Evolutionary conservation across 2,329 filamentous ascomycete genomes (phyloP).

Genomic region (Teratosphaeria viscida): DNA sequence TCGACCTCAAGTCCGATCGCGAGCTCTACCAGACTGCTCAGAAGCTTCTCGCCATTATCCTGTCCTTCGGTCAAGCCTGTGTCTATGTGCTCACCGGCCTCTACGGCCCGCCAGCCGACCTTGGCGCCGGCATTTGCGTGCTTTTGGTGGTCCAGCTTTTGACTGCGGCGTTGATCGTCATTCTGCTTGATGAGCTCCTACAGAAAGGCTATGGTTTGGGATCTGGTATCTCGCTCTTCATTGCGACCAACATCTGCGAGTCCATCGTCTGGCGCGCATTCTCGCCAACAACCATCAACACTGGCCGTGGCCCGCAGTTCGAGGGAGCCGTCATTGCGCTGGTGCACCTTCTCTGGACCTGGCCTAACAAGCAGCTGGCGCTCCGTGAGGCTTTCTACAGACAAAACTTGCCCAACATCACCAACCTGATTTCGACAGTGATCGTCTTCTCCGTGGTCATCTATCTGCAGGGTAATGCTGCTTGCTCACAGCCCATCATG

Average conservation of each 20-base stretch:
- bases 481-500: neutral
- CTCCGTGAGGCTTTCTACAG: slow-evolving; percentile 98
- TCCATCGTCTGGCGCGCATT: slow-evolving; percentile 99
- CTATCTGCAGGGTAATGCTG: slow-evolving; percentile 50
- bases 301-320: slow-evolving; percentile 95
- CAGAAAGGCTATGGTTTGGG: slow-evolving; percentile 99
- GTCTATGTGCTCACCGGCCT: slow-evolving; percentile 98
- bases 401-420: slow-evolving; percentile 98
- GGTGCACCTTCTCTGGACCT: slow-evolving; percentile 95
- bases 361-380: slow-evolving; percentile 98
- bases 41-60: slow-evolving; percentile 92
- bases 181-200: slow-evolving; percentile 95
- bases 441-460: slow-evolving; percentile 94
- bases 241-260: slow-evolving; percentile 99
- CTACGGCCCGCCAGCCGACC: slow-evolving; percentile 91
- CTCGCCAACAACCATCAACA: slow-evolving; percentile 98
- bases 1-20: slow-evolving; percentile 98
- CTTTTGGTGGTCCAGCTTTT: slow-evolving; percentile 96
- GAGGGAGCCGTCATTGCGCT: slow-evolving; percentile 97
- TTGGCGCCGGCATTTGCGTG: slow-evolving; percentile 96
- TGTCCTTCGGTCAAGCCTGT: slow-evolving; percentile 93
- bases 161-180: slow-evolving; percentile 94
- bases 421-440: slow-evolving; percentile 92
- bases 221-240: slow-evolving; percentile 98
- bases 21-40: slow-evolving; percentile 99